Base-by-base conservation (phyloP, 140 eudicot genomes). In the Senecio squalidus region DNA sequence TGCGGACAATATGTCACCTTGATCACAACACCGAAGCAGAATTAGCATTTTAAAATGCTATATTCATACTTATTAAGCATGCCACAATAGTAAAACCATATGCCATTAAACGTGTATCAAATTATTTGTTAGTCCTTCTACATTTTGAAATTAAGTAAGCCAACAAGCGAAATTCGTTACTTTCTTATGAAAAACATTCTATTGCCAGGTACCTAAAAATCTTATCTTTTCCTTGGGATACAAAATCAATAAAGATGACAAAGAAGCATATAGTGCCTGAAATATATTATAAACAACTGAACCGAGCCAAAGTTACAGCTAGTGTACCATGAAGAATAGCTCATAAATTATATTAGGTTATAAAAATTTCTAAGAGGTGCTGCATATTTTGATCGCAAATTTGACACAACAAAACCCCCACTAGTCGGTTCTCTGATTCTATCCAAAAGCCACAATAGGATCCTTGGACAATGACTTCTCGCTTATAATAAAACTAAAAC, bases 251-350 rank as follows among this genome's bases (percentile, higher is more conserved):
- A 25, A 36, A 31, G 58, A 11, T 46, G 18, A 46, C 9, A 22
- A 48, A 23, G 13, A 63, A 30, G 13, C 69, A 63, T 3, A 51
- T 51, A 24, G 17, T 22, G 5, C 56, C 6, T 46, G 57, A 30
- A 18, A 46, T 43, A 5, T 17, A 29, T 62, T 23, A 62, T 13
- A 28, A 33, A 30, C 43, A 28, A 28, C 5, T 30, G 7, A 34
- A 63, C 49, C 34, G 24, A 16, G 40, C 18, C 60, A 52, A 47
- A 15, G 39, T 38, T 51, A 36, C 21, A 50, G 27, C n/a, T n/a
- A n/a, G n/a, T n/a, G n/a, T n/a, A n/a, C n/a, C n/a, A n/a, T n/a
- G n/a, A n/a, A n/a, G n/a, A n/a, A n/a, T n/a, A n/a, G n/a, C 29
- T 22, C 39, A 36, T 33, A 28, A 14, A 36, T 14, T 51, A 47